Evolutionary conservation across 345 rosid genomes (phyloP).

Genomic region (Barbarea vulgaris): DNA sequence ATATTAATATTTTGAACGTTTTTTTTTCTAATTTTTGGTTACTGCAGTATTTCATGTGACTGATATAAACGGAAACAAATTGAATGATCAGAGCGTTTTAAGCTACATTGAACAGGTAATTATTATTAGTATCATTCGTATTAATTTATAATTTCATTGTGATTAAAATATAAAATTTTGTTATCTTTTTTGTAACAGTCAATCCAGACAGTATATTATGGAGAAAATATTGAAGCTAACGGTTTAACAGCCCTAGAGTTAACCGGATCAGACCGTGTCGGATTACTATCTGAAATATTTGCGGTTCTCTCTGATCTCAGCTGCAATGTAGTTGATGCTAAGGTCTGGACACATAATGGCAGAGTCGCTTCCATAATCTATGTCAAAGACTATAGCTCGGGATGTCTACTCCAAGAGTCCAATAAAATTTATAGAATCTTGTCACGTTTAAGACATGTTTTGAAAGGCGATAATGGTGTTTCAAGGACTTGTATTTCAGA

Average conservation of each 20-base stretch:
- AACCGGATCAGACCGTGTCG: conserved; percentile 79
- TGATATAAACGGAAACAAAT: conserved; percentile 79
- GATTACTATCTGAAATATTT: conserved; percentile 73
- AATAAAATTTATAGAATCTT: conserved; percentile 55
- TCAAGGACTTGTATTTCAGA: conserved; percentile 66
- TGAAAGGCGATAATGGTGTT: conserved; percentile 81
- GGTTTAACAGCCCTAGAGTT: conserved; percentile 72
- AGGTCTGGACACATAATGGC: conserved; percentile 87
- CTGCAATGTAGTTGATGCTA: conserved; percentile 76
- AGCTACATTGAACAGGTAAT: conserved; percentile 88
- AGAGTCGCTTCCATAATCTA: conserved; percentile 69
- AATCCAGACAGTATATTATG: conserved; percentile 55
- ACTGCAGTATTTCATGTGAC: conserved; percentile 93
- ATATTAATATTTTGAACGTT: not conserved
- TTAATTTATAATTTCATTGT: not conserved
- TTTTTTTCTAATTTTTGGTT: not conserved
- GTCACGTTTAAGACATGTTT: conserved; percentile 60
- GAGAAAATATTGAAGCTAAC: conserved; percentile 48
- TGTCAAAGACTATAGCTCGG: conserved; percentile 61
- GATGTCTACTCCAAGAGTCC: conserved; percentile 62
- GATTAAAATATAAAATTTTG: too few relatives aligned
- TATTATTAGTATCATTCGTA: not conserved
- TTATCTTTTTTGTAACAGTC: conserved; percentile 46
- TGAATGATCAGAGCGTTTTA: conserved; percentile 77
- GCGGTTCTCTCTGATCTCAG: conserved; percentile 76